Conservation (phyloP, 768 basidiomycete species). For the Tulasnella sp. region DNA sequence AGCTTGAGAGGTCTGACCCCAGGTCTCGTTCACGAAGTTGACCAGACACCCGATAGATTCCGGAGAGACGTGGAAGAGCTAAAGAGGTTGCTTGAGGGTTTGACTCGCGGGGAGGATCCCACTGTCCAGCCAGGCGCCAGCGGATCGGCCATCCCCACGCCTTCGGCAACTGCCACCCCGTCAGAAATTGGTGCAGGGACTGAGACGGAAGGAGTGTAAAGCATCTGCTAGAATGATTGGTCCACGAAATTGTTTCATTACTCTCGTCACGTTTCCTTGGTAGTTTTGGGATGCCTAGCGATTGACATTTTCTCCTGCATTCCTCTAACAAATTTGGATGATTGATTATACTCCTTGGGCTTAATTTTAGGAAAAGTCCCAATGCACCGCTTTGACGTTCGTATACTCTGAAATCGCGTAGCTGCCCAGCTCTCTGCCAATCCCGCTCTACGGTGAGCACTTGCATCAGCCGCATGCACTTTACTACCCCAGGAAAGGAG, state of each 20-base stretch:
- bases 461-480: background rate
- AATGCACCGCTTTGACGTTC: constrained; percentile 75
- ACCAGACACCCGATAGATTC: constrained; percentile 35
- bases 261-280: background rate
- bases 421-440: constrained; percentile 80
- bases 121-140: background rate
- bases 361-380: constrained; percentile 54
- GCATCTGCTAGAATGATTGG: background rate
- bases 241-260: background rate
- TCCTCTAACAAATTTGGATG: background rate
- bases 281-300: background rate
- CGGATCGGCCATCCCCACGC: background rate
- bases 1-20: background rate
- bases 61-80: constrained; percentile 68
- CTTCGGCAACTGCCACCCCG: background rate
- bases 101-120: constrained; percentile 18
- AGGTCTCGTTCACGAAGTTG: background rate
- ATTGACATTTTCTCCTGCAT: background rate
- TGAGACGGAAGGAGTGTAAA: background rate
- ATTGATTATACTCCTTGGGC: background rate
- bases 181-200: background rate
- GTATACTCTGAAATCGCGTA: constrained; percentile 83
- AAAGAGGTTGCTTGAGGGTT: constrained; percentile 40
- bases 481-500: constrained; percentile 38
- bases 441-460: constrained; percentile 35